Evolutionary conservation across 371 early-diverging fungal genomes (phyloP), one percentile per base, ranked within the genome.

Genomic region (Phascolomyces articulosus): DNA sequence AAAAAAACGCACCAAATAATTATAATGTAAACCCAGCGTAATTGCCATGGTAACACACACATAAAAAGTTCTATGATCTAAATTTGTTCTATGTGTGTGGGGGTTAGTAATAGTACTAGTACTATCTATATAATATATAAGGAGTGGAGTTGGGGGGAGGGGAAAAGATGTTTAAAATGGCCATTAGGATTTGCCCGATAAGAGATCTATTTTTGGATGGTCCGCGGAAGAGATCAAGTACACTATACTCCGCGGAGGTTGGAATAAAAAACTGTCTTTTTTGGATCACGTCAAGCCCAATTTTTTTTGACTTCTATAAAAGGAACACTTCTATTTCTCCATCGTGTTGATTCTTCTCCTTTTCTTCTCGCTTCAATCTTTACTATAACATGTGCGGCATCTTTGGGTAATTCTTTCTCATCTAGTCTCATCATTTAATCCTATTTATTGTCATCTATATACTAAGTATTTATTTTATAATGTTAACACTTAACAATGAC

Each of bases 341-440:
- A 16, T 20, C 16, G 47, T 8, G 6, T 38, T 55, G 47, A n/a
- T 60, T 47, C 67, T 47, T 48, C 55, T 41, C 61, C 67, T 41
- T 68, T 64, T 48, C 68, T 41, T 61, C 38, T 48, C 40, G 44
- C 53, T 62, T 68, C 56, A 34, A 34, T 21, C 31, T 56, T 55
- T 28, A 59, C 44, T 29, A 24, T 47, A 73, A 59, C 66, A 98
- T 99, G 98, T 98, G 98, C 77, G 98, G 98, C 78, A 98, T 99
- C 82, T 96, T 98, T 85, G 97, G 94, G 70, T 70, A 66, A 66
- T n/a, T 49, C 47, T 47, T 1, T 11, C 15, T 59, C 60, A 44
- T 4, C 44, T 16, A 44, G 44, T n/a, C 16, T 44, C 58, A 40
- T 38, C 44, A 27, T 23, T 9, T 34, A 8, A n/a, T 27, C 41